Percentiles rank a stretch among this genome's conserved stretches.
phyloP scores from a whole-genome alignment of 768 basidiomycete species.

The Cytidiella melzeri region DNA sequence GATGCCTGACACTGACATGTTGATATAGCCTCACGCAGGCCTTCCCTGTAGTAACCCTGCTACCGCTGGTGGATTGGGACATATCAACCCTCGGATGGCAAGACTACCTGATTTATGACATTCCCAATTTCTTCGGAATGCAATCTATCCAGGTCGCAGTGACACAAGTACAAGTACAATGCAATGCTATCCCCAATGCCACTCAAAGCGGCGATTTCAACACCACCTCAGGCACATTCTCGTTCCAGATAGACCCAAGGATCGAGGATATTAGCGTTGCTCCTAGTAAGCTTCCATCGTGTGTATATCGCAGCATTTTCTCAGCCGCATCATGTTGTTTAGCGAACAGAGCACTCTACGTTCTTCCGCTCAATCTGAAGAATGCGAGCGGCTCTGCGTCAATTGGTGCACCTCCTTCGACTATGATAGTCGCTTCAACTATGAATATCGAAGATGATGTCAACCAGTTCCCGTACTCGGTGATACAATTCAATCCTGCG shows the following conservation, averaged over 20 bases:
- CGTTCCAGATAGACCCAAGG: not conserved
- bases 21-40: not conserved
- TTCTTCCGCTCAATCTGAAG: not conserved
- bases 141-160: not conserved
- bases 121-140: slow-evolving; percentile 1
- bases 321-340: not conserved
- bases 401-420: not conserved
- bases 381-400: not conserved
- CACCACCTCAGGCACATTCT: not conserved
- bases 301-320: too few relatives aligned
- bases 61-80: slow-evolving; percentile 1
- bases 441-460: not conserved
- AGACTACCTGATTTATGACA: slow-evolving; percentile 3
- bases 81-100: not conserved
- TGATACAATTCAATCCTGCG: not conserved
- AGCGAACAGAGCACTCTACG: not conserved
- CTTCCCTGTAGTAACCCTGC: slow-evolving; percentile 1
- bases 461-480: not conserved
- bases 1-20: too few relatives aligned
- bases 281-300: not conserved
- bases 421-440: not conserved
- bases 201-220: not conserved
- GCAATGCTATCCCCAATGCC: not conserved
- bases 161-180: not conserved
- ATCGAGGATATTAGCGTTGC: not conserved